A percentile compares a stretch with the other conserved stretches of the same genome.
Conservation (phyloP, 2,329 filamentous ascomycete species). For the Pestalotiopsis sp. region DNA sequence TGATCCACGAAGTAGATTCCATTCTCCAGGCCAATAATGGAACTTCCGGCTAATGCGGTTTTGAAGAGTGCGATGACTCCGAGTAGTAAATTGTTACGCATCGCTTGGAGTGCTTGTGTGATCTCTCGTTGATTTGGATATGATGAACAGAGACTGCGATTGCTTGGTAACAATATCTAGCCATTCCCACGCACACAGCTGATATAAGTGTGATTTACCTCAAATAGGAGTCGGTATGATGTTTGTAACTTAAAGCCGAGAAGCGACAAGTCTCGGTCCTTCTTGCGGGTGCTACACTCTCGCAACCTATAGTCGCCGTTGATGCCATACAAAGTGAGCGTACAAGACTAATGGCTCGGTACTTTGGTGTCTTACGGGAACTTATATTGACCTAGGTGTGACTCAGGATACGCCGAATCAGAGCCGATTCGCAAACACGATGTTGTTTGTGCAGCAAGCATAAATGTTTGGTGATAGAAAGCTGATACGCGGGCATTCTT, state of each 20-base stretch:
- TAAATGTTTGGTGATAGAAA: background rate
- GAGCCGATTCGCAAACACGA: background rate
- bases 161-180: background rate
- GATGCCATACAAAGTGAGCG: background rate
- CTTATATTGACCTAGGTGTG: background rate
- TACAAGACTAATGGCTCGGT: background rate
- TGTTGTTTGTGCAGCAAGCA: background rate
- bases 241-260: background rate
- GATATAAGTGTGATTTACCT: background rate
- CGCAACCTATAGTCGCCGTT: background rate
- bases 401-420: background rate
- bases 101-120: background rate
- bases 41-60: fast-evolving
- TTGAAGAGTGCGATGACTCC: background rate
- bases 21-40: background rate
- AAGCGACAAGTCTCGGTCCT: background rate
- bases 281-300: background rate
- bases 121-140: background rate
- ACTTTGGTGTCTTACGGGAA: background rate
- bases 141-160: fast-evolving
- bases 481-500: too few species aligned
- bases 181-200: fast-evolving
- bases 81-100: background rate
- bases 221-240: background rate
- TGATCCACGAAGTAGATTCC: background rate